Evolutionary conservation across 805 yeast species (phyloP).

Genomic region (Metschnikowia lachancei): DNA sequence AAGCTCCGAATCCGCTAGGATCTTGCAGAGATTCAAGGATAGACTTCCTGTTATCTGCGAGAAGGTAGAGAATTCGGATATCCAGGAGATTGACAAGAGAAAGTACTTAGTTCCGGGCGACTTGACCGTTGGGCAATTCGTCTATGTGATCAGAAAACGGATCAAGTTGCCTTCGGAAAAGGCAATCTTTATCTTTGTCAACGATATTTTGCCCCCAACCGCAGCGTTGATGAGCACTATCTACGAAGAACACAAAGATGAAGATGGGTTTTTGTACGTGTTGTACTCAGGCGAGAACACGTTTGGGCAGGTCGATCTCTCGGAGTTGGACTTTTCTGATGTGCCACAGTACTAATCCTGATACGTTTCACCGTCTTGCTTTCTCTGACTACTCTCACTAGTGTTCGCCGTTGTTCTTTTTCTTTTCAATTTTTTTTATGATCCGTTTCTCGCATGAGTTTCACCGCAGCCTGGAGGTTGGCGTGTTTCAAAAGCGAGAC

Average conservation of each 20-base stretch:
- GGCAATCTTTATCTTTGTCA: conserved; percentile 96
- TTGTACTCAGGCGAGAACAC: conserved; percentile 97
- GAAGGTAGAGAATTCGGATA: conserved; percentile 93
- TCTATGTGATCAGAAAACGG: conserved; percentile 94
- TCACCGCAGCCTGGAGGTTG: background rate
- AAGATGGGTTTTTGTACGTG: conserved; percentile 95
- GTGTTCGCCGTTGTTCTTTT: background rate
- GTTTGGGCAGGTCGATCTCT: conserved; percentile 57
- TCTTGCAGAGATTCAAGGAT: conserved; percentile 82
- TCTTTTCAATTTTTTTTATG: background rate
- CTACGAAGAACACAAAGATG: conserved; percentile 95
- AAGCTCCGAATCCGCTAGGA: conserved; percentile 90
- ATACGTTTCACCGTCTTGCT: background rate
- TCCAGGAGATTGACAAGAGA: conserved; percentile 94
- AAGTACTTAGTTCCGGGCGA: conserved; percentile 96
- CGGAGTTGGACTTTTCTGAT: conserved; percentile 21
- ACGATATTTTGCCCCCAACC: conserved; percentile 96
- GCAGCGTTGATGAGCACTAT: conserved; percentile 95
- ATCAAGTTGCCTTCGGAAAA: conserved; percentile 94
- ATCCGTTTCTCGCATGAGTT: background rate
- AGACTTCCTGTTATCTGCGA: conserved; percentile 97
- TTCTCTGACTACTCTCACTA: background rate
- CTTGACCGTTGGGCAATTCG: conserved; percentile 96
- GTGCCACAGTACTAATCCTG: conserved; percentile 3
- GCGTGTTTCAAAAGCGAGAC: background rate